Base-by-base conservation (phyloP, 2,329 filamentous ascomycete species). In the Talaromyces atroroseus region DNA sequence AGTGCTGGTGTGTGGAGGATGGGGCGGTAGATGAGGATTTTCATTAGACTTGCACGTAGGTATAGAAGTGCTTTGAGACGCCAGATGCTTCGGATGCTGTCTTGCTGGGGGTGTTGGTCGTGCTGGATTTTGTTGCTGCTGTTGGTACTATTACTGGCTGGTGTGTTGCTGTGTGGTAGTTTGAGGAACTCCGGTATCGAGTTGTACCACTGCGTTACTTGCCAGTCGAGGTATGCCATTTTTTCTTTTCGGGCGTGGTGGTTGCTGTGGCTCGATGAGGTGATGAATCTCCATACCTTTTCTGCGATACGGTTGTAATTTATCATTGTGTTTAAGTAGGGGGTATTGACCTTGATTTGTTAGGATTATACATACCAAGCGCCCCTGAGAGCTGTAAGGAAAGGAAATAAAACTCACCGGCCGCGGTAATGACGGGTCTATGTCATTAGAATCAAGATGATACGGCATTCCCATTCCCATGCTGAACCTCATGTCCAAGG, bases 401-500 rank as follows among this genome's bases (percentile, higher is more conserved):
- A 38, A 3, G 34, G 34, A 14, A 11, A 40, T 6, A 29, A 18
- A 34, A 62, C 71, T 67, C 74, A 92, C 90, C 5, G 91, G 91
- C 65, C 88, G 85, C 2, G 89, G 90, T 16, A 96, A 74, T 56
- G 82, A 81, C 1, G 86, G 83, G 63, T 95, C 91, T 58, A 96
- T 89, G 65, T 95, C 90, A 4, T 86, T 82, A 65, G 96, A 90
- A 62, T 92, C 87, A 18, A 95, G 75, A 1, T 88, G 85, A 71
- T 90, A 95, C 0, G 90, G 90, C 75, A 95, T 82, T 0, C 91
- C 91, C 0, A 89, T 92, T 18, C 87, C 89, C 65, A 96, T 92
- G 57, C 88, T 90, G 89, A 90, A 96, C 49, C 90, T 81, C 52
- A 90, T 81, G 68, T 96, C 91, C n/a, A 95, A 78, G 1, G 92